Evolutionary conservation across 2,329 filamentous ascomycete genomes (phyloP).

Genomic region (Trichoderma simmonsii): DNA sequence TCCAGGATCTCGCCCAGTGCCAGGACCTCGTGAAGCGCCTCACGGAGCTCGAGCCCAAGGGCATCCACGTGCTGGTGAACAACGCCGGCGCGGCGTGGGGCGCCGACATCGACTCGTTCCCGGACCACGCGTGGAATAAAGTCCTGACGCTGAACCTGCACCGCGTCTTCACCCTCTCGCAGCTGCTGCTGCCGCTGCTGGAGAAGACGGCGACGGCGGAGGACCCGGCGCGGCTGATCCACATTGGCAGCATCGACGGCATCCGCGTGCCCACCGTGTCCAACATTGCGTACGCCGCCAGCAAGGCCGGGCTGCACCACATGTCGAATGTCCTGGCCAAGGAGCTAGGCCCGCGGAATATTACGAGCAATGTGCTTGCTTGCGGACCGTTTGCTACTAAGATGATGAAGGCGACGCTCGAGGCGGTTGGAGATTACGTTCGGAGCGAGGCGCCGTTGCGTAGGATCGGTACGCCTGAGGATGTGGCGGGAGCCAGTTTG

Average conservation of each 20-base stretch:
- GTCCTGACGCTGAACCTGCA: constrained; percentile 64
- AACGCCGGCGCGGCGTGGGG: constrained; percentile 66
- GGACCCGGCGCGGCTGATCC: constrained; percentile 57
- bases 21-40: constrained; percentile 52
- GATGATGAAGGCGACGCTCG: constrained; percentile 64
- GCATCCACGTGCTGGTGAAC: constrained; percentile 62
- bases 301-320: constrained; percentile 64
- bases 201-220: constrained; percentile 42
- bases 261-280: constrained; percentile 56
- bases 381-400: constrained; percentile 69
- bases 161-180: constrained; percentile 65
- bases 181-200: constrained; percentile 57
- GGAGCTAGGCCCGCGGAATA: constrained; percentile 56
- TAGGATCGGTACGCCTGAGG: constrained; percentile 63
- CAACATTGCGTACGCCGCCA: constrained; percentile 59
- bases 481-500: constrained; percentile 69
- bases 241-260: constrained; percentile 64
- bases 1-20: constrained; percentile 58
- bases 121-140: constrained; percentile 55
- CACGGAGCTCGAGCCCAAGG: constrained; percentile 42
- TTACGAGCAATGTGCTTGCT: constrained; percentile 66
- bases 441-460: constrained; percentile 59
- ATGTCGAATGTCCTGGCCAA: constrained; percentile 57
- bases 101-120: constrained; percentile 56
- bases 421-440: constrained; percentile 53